These are phyloP conservation scores for Phellinidium pouzarii DNA, from an alignment of 1,284 basidiomycete species.

Conservation along the genomic window DNA sequence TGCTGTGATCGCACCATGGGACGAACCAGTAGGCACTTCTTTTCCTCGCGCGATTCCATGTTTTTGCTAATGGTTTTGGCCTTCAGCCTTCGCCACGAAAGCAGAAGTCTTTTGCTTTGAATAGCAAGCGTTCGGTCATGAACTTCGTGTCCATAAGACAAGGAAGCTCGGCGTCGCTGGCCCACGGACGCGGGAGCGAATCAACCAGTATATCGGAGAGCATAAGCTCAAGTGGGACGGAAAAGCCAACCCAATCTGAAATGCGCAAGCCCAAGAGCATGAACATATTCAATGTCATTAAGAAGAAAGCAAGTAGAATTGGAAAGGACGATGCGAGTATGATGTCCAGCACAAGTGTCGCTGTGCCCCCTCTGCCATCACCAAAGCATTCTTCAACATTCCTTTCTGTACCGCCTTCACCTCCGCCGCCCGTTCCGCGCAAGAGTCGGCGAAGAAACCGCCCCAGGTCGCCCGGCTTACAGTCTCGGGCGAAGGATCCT, in stretches of 20 bases:
- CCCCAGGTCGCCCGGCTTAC: conserved; percentile 27
- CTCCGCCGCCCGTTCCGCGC: conserved; percentile 16
- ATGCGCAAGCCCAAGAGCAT: conserved; percentile 30
- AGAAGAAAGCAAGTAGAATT: conserved; percentile 27
- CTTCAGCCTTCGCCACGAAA: conserved; percentile 21
- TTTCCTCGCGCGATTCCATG: not conserved
- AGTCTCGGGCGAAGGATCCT: conserved; percentile 21
- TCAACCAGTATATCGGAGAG: conserved; percentile 31
- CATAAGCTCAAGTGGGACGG: conserved; percentile 28
- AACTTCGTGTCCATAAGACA: conserved; percentile 29
- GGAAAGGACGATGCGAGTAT: conserved; percentile 26
- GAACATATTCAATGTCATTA: conserved; percentile 27
- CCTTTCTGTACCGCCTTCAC: conserved; percentile 13
- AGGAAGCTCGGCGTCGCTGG: conserved; percentile 29
- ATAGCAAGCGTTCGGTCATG: conserved; percentile 35
- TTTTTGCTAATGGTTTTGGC: not conserved
- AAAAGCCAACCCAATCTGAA: conserved; percentile 25
- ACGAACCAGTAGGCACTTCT: conserved; percentile 17
- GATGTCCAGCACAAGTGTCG: conserved; percentile 20
- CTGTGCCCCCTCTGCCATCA: conserved; percentile 26
- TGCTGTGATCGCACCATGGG: conserved; percentile 21
- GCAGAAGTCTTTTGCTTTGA: conserved; percentile 24
- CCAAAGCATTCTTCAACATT: conserved; percentile 22
- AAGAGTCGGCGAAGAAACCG: conserved; percentile 27
- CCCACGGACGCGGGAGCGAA: conserved; percentile 34